These are phyloP conservation scores for Erysimum cheiranthoides DNA, from an alignment of 345 rosid species.

Conservation along the genomic window DNA sequence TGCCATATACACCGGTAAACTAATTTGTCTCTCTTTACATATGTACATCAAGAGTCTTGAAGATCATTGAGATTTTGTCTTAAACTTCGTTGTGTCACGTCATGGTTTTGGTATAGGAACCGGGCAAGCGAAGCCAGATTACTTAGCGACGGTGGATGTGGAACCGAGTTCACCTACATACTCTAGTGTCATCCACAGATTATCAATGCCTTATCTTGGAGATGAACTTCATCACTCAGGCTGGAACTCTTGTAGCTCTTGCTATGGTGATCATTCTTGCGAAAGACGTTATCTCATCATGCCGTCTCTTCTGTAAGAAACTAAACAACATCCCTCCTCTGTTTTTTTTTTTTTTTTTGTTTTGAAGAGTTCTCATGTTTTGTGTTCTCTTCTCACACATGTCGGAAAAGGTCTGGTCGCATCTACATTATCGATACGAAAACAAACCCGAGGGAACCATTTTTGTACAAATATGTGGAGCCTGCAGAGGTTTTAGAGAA, in stretches of 20 bases:
- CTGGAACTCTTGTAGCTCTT: constrained; percentile 92
- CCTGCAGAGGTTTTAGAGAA: constrained; percentile 58
- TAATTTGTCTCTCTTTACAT: neutral
- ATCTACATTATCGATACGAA: constrained; percentile 65
- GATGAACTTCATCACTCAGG: constrained; percentile 93
- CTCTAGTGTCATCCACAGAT: constrained; percentile 75
- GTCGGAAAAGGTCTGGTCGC: constrained; percentile 69
- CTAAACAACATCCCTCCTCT: neutral
- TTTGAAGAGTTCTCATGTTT: neutral
- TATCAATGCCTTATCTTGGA: constrained; percentile 67
- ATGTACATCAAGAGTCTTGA: neutral
- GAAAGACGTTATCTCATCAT: constrained; percentile 59
- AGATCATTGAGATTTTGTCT: neutral
- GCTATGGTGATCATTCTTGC: constrained; percentile 76
- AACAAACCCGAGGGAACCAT: constrained; percentile 73
- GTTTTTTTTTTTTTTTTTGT: neutral
- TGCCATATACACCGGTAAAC: constrained; percentile 71
- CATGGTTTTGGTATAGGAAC: constrained; percentile 57
- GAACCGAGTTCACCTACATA: constrained; percentile 74
- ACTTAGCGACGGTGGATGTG: constrained; percentile 75
- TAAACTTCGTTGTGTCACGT: neutral
- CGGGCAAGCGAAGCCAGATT: constrained; percentile 75
- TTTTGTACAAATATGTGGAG: constrained; percentile 71
- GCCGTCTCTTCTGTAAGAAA: constrained; percentile 29
- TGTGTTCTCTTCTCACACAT: neutral